Evolutionary conservation across 805 yeast species (phyloP), one percentile per base, ranked within the genome.

Genomic region (Vanderwaltozyma verrucispora): DNA sequence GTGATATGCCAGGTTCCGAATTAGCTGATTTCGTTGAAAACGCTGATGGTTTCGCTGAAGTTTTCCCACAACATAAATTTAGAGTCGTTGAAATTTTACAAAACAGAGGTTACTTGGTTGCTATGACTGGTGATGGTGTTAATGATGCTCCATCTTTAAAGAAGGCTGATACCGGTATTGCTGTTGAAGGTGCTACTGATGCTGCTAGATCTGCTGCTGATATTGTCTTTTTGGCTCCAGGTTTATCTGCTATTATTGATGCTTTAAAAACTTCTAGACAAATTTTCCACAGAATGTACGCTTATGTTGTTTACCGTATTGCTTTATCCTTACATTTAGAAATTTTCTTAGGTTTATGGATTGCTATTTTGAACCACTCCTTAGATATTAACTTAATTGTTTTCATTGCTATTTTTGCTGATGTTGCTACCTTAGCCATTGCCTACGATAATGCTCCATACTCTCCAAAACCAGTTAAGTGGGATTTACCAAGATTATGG

Each of bases 81-180:
- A 84, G 81, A 64, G 95, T 88, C 60, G 96, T 86, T 67, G 95
- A 85, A 72, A 84, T 85, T 64, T 77, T 86, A 67, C 95, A 86
- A 75, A 75, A 80, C 65, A 80, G 95, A 76, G 95, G 95, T 69
- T 85, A 82, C 80, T 77, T 86, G 71, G 94, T 87, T 71, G 96
- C 95, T 68, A 86, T 86, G 96, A 86, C 96, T 74, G 96, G 96
- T 82, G 96, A 86, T 65, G 96, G 96, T 82, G 95, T 86, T 64
- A 86, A 86, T 75, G 96, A 86, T 71, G 95, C 95, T 56, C 96
- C 96, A 62, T 86, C 95, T 50, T 77, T 86, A 70, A 86, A 86
- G 85, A 86, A 86, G 76, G 94, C 94, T 54, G 87, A 80, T 61
- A 77, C 84, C 53, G 96, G 96, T 80, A 87, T 87, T 73, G 96